These are phyloP conservation scores for Parasarocladium wereldwijsianum DNA, from an alignment of 2,329 filamentous ascomycete genomes.

Conservation along the genomic window DNA sequence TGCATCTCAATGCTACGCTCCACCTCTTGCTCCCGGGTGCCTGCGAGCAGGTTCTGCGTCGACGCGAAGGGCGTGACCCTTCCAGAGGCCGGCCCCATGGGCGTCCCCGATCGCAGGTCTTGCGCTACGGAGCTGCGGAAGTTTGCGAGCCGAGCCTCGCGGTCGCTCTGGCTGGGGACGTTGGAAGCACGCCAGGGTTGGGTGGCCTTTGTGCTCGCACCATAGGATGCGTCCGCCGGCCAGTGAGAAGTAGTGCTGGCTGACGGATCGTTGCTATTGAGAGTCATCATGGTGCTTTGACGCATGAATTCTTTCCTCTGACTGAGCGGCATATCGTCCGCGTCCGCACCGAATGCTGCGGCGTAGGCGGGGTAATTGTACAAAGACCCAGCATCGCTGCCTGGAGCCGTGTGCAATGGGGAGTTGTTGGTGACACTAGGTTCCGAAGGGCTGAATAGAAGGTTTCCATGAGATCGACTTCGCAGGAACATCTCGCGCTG, in stretches of 20 bases:
- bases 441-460: conserved; percentile 14
- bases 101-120: conserved; percentile 35
- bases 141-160: conserved; percentile 46
- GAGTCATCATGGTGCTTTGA: conserved; percentile 27
- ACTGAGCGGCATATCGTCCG: conserved; percentile 58
- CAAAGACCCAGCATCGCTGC: conserved; percentile 27
- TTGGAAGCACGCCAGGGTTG: conserved; percentile 34
- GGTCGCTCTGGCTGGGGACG: conserved; percentile 25
- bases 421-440: conserved; percentile 10
- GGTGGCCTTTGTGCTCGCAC: conserved; percentile 34
- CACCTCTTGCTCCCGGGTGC: conserved; percentile 24
- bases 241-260: conserved; percentile 2
- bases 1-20: conserved; percentile 37
- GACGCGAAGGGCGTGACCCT: conserved; percentile 24
- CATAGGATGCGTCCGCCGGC: conserved; percentile 16
- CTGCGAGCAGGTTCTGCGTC: conserved; percentile 14
- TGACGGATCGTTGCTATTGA: conserved; percentile 5
- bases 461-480: conserved; percentile 31
- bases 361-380: conserved; percentile 20
- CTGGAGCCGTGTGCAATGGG: conserved; percentile 14
- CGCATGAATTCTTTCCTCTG: conserved; percentile 48
- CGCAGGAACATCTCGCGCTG: conserved; percentile 39
- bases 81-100: conserved; percentile 16
- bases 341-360: conserved; percentile 22
- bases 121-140: conserved; percentile 53